Evolutionary conservation across 2,329 filamentous ascomycete species (phyloP).

Genomic region (Calonectria hongkongensis): DNA sequence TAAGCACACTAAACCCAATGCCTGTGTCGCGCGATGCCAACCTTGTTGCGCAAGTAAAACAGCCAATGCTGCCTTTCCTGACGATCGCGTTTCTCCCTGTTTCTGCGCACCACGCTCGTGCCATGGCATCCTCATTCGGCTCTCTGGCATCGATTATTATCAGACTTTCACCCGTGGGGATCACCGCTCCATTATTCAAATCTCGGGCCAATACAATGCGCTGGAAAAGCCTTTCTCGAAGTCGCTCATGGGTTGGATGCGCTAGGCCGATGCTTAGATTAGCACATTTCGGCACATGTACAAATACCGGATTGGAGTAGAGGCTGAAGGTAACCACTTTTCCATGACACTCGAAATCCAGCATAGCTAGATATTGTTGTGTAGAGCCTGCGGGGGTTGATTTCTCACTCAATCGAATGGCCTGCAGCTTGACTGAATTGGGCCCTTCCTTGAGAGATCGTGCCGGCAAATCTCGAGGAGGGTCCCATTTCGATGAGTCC

Average conservation of each 20-base stretch:
- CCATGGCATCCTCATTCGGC: constrained; percentile 6
- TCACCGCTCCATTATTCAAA: constrained; percentile 3
- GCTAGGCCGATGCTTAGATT: neutral
- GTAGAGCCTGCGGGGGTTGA: neutral
- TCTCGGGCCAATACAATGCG: neutral
- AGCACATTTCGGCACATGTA: constrained; percentile 5
- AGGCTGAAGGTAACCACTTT: neutral
- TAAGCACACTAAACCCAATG: constrained; percentile 7
- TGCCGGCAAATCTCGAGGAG: neutral
- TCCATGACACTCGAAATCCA: constrained; percentile 16
- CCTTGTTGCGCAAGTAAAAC: constrained; percentile 14
- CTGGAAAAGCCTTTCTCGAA: neutral
- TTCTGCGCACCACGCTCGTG: constrained; percentile 15
- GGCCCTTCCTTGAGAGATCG: neutral
- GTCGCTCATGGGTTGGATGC: neutral
- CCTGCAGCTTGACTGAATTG: neutral
- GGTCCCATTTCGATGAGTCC: neutral
- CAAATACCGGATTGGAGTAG: constrained; percentile 8
- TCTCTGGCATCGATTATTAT: constrained; percentile 11
- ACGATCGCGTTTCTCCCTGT: constrained; percentile 14
- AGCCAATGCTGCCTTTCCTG: constrained; percentile 3
- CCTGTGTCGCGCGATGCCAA: neutral
- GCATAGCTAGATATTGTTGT: neutral
- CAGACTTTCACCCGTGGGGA: neutral
- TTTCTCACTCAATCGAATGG: neutral